These are phyloP conservation scores for Capniomyces stellatus DNA, from an alignment of 371 early-diverging fungal genomes.

Conservation along the genomic window DNA sequence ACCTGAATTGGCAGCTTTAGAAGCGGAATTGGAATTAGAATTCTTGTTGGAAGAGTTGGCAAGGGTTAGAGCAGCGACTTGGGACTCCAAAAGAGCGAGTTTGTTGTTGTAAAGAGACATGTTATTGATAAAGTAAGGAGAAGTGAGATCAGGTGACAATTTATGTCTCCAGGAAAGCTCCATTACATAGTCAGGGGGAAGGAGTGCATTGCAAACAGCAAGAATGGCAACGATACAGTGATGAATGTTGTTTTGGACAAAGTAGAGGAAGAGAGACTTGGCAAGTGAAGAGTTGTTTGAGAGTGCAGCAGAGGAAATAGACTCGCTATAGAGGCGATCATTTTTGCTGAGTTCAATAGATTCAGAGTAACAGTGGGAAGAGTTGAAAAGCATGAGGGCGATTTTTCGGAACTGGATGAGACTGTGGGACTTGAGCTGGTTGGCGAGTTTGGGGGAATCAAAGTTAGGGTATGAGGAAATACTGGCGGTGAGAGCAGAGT, in stretches of 20 bases:
- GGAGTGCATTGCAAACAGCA: constrained; percentile 80
- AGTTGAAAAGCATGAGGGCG: neutral
- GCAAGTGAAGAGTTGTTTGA: constrained; percentile 69
- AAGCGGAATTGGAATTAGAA: constrained; percentile 2
- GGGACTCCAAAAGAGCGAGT: constrained; percentile 32
- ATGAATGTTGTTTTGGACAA: constrained; percentile 70
- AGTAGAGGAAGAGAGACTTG: constrained; percentile 83
- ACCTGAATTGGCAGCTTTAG: constrained; percentile 5
- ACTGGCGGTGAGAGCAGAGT: constrained; percentile 68
- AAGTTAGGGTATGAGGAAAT: constrained; percentile 83
- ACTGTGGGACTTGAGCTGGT: constrained; percentile 83
- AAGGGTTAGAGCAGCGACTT: constrained; percentile 32
- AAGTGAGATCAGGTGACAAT: constrained; percentile 72
- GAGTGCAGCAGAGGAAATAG: constrained; percentile 89
- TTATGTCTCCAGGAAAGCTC: constrained; percentile 85
- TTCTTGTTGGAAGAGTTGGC: constrained; percentile 23
- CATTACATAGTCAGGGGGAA: constrained; percentile 82
- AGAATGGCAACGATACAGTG: constrained; percentile 87
- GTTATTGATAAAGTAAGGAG: constrained; percentile 89
- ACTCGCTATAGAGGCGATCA: constrained; percentile 89
- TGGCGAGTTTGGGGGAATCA: constrained; percentile 77
- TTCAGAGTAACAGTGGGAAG: too few species aligned
- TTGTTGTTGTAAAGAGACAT: constrained; percentile 60
- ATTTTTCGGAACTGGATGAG: constrained; percentile 73
- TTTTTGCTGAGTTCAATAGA: constrained; percentile 87